Base-by-base conservation (phyloP, 2,329 filamentous ascomycete species). In the Xylariaceae sp. region DNA sequence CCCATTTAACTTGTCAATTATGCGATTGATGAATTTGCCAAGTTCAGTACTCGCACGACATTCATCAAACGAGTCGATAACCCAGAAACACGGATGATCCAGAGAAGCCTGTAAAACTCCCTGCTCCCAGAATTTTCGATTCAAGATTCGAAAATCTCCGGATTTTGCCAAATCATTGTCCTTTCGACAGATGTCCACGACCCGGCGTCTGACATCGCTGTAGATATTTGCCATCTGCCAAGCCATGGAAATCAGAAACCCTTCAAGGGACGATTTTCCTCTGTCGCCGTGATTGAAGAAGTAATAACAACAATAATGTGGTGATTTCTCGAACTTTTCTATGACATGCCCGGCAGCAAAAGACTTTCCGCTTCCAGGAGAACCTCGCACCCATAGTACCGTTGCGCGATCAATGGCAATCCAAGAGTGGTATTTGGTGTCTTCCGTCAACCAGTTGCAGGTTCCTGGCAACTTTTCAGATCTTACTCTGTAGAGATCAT, bases 31-130 rank as follows among this genome's bases (percentile, higher is more conserved):
- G 17, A 50, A 35, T 7, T 59, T 47, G 19, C 61, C 45, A 2
- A 64, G 40, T 6, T 40, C 32, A 3, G 33, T 16, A 16, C 42
- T 36, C 39, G 57, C 55, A 2, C 42, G 43, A 34, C 64, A 67
- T 49, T 67, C 64, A 49, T 67, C 65, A 14, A 65, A 43, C 5
- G 56, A 64, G 49, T 67, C 64, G 10, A 67, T 57, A 7, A 66
- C 54, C 63, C 62, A 65, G 44, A 63, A 21, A 60, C 55, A 11
- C 39, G 44, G 4, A 23, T n/a, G 11, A 47, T 44, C 5, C 22
- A 20, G 5, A 33, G 20, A 8, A 19, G 36, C 29, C 34, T 53
- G 44, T 25, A 65, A 57, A 19, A 66, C 56, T 5, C 50, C 45
- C n/a, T 40, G 39, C 16, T 58, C 12, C 42, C 64, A 66, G 1